These are phyloP conservation scores for Aspergillus luchuensis DNA, from an alignment of 2,329 filamentous ascomycete genomes.

Conservation along the genomic window DNA sequence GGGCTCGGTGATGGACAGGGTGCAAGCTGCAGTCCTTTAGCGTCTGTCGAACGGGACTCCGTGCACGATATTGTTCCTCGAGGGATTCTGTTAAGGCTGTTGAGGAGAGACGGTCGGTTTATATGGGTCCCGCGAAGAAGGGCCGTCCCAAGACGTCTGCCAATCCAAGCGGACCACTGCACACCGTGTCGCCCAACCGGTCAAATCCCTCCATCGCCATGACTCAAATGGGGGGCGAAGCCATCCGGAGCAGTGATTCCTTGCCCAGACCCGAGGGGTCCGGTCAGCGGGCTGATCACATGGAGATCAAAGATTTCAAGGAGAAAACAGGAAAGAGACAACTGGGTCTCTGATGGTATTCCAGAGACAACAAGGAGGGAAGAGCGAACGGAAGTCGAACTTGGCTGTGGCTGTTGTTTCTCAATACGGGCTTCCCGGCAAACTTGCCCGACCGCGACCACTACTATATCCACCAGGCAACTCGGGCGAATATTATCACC, in stretches of 20 bases:
- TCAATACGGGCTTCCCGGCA: neutral
- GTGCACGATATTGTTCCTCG: neutral
- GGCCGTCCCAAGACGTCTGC: neutral
- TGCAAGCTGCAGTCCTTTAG: constrained; percentile 2
- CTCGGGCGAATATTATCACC: neutral
- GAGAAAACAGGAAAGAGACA: constrained; percentile 2
- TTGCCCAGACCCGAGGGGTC: neutral
- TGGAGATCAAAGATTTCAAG: neutral
- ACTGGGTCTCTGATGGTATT: neutral
- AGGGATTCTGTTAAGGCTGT: neutral
- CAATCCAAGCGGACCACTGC: constrained; percentile 3
- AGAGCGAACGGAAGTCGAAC: too few relatives aligned
- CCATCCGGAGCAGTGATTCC: neutral
- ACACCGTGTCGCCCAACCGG: neutral
- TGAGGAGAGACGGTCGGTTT: neutral
- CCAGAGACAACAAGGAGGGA: too few relatives aligned
- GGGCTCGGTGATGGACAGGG: constrained; percentile 14
- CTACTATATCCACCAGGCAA: neutral
- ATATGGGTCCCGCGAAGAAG: neutral
- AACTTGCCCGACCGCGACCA: neutral
- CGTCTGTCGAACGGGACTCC: neutral
- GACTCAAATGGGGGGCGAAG: neutral
- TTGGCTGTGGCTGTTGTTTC: too few relatives aligned
- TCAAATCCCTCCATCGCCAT: neutral
- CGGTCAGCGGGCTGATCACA: neutral